A percentile compares a stretch with the other conserved stretches of the same genome.
These are phyloP conservation scores for Pseudocercospora fuligena DNA, from an alignment of 2,329 filamentous ascomycete species.

Conservation along the genomic window DNA sequence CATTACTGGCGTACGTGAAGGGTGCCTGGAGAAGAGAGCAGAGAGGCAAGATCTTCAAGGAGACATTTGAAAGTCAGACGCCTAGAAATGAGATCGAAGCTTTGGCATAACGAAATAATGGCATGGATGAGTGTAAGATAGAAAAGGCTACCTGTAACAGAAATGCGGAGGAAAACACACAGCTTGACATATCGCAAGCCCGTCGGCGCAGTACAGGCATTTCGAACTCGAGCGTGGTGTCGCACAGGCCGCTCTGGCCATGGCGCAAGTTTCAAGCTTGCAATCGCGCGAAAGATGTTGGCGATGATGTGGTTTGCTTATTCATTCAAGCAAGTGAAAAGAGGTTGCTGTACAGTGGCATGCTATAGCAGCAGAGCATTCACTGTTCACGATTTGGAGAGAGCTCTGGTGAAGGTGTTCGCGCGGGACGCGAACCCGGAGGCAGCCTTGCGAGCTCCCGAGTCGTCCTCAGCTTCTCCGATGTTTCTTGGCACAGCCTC, in stretches of 20 bases:
- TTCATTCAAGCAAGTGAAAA: not conserved
- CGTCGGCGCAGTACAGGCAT: not conserved
- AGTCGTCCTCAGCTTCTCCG: not conserved
- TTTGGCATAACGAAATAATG: conserved; percentile 27
- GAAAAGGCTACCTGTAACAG: not conserved
- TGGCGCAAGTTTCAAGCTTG: not conserved
- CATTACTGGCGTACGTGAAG: conserved; percentile 68
- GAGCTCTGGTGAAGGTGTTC: not conserved
- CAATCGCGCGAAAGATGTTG: not conserved
- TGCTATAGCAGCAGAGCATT: not conserved
- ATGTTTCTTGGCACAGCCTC: not conserved
- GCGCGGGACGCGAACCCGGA: not conserved
- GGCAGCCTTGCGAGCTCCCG: not conserved
- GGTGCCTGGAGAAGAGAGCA: conserved; percentile 39
- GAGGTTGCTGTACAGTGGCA: not conserved
- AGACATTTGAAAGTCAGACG: conserved; percentile 31
- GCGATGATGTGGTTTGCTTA: not conserved
- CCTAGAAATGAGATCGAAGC: conserved; percentile 33
- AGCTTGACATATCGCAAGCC: not conserved
- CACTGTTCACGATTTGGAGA: not conserved
- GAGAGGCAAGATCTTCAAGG: conserved; percentile 38
- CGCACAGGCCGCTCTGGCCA: not conserved
- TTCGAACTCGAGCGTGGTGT: not conserved
- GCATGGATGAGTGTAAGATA: not conserved
- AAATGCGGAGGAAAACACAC: not conserved